Conservation (phyloP, 2,329 filamentous ascomycete species). For the Chalaropsis ovoidea region DNA sequence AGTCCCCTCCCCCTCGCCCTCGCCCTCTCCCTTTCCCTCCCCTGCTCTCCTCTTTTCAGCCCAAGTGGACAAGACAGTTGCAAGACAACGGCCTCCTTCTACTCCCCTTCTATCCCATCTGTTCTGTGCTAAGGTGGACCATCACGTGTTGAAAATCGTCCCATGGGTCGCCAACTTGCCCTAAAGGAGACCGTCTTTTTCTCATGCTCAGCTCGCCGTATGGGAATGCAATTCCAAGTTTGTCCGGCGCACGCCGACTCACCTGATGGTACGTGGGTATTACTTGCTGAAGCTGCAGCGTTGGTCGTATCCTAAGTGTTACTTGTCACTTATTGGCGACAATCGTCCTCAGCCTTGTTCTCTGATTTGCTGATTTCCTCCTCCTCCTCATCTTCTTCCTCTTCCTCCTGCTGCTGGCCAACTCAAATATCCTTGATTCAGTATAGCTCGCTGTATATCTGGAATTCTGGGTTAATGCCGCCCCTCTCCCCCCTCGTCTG, state of each 20-base stretch:
- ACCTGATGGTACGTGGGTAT: not conserved
- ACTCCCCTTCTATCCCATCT: not conserved
- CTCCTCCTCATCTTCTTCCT: not conserved
- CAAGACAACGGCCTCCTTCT: not conserved
- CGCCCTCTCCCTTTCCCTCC: not conserved
- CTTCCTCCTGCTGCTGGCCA: not conserved
- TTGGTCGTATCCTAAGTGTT: not conserved
- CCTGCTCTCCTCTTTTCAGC: not conserved
- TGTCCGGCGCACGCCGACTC: not conserved
- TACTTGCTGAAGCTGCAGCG: not conserved
- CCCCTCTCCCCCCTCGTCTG: not conserved
- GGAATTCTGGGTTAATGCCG: not conserved
- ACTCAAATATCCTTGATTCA: conserved; percentile 7
- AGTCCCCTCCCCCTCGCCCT: not conserved
- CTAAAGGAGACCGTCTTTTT: not conserved
- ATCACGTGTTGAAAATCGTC: not conserved
- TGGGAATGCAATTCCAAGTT: not conserved
- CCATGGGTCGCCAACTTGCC: not conserved
- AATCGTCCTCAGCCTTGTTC: not conserved
- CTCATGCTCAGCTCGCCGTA: not conserved
- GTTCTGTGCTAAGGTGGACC: not conserved
- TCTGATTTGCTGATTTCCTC: not conserved
- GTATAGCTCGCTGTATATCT: not conserved
- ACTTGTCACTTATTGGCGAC: not conserved
- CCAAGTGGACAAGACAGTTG: conserved; percentile 10